Base-by-base conservation (phyloP, 495 filamentous ascomycete species). In the Aspergillus incahuasiensis region DNA sequence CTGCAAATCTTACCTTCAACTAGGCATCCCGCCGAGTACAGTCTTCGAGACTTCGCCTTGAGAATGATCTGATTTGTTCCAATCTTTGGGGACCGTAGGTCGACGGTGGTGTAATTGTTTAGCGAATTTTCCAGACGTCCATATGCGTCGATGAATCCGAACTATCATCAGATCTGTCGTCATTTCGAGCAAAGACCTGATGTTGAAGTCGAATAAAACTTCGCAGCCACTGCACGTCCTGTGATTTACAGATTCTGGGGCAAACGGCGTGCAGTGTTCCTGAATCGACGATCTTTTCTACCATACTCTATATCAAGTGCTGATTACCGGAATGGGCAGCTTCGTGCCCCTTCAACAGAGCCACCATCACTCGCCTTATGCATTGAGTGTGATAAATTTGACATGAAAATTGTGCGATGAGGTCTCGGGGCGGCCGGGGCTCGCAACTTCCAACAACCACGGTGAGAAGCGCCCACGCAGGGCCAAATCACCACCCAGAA, bases 291-390 rank as follows among this genome's bases (percentile, higher is more conserved):
- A 32, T 47, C 45, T 8, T 12, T 16, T 18, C 38, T 32, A 6
- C 24, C 1, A 15, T 50, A 34, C n/a, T n/a, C n/a, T n/a, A n/a
- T n/a, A 18, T 8, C 11, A 20, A 50, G 34, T 39, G 45, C 45
- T 47, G 45, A 50, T 50, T 34, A 13, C 48, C 20, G 48, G 34
- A 50, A 50, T 40, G 40, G 48, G 48, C 19, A 40, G 21, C 24
- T 15, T 21, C 48, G 20, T 18, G 18, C 34, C 4, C 34, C 4
- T 16, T 34, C 34, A 40, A 25, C 24, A 34, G 25, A 38, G 34
- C 2, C 47, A 18, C 19, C 43, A 16, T 24, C 32, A 48, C 35
- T 48, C 28, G 28, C 11, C 46, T 48, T 48, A 20, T 49, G n/a
- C n/a, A n/a, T n/a, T n/a, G n/a, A n/a, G n/a, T n/a, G n/a, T n/a